A percentile compares a stretch with the other conserved stretches of the same genome.
Conservation (phyloP, 2,329 filamentous ascomycete genomes). For the Pyrenophora graminea region DNA sequence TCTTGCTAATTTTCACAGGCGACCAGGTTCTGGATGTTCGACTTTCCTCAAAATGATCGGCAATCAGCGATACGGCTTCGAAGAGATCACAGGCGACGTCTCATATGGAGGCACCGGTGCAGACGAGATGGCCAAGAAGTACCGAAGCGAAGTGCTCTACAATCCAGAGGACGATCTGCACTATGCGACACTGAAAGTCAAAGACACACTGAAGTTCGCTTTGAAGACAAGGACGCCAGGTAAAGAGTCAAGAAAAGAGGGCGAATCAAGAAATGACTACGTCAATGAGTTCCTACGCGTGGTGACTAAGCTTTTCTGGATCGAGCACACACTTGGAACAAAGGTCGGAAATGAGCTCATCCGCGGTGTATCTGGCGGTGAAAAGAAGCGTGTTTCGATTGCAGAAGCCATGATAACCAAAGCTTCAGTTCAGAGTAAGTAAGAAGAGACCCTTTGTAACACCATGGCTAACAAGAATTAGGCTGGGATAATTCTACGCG, state of each 20-base stretch:
- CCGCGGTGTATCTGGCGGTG: constrained; percentile 61
- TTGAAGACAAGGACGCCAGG: constrained; percentile 70
- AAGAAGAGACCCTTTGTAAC: too few relatives aligned
- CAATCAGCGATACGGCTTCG: constrained; percentile 66
- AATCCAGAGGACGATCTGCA: constrained; percentile 79
- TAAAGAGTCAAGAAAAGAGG: constrained; percentile 62
- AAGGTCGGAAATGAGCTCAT: constrained; percentile 77
- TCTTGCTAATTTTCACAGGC: constrained; percentile 17
- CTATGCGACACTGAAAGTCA: constrained; percentile 77
- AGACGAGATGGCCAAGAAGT: constrained; percentile 59
- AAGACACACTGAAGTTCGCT: constrained; percentile 74
- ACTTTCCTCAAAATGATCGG: constrained; percentile 71
- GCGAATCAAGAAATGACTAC: constrained; percentile 65
- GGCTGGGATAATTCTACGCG: constrained; percentile 68
- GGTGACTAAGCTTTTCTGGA: constrained; percentile 72
- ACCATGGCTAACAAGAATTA: too few relatives aligned
- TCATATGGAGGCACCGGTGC: constrained; percentile 61
- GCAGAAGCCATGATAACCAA: constrained; percentile 55
- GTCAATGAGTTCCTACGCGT: constrained; percentile 66
- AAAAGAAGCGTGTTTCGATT: constrained; percentile 55
- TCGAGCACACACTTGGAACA: constrained; percentile 72
- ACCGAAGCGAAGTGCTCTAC: constrained; percentile 70
- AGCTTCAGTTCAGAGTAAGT: constrained; percentile 37
- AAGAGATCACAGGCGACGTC: constrained; percentile 60
- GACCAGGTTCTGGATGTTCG: constrained; percentile 71